These are phyloP conservation scores for Leccinum subgranulosum DNA, from an alignment of 768 basidiomycete species.

Conservation along the genomic window DNA sequence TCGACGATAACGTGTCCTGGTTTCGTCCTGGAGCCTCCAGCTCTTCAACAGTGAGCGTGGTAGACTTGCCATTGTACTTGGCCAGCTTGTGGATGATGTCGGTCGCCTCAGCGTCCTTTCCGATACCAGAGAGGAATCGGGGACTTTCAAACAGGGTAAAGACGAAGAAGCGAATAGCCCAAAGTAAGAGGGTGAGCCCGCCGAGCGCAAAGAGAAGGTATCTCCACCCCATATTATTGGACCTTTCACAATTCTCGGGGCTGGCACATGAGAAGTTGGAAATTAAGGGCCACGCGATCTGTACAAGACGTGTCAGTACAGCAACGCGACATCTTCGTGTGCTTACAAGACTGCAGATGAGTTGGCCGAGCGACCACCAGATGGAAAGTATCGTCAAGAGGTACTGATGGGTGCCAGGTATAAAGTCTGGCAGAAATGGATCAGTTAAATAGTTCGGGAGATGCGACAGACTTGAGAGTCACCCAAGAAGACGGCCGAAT, in stretches of 20 bases:
- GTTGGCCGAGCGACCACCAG: constrained; percentile 59
- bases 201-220: constrained; percentile 56
- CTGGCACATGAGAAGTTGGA: constrained; percentile 50
- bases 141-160: constrained; percentile 58
- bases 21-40: constrained; percentile 34
- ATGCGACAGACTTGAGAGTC: not conserved
- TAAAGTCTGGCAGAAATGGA: constrained; percentile 38
- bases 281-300: constrained; percentile 62
- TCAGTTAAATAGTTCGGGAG: not conserved
- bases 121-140: constrained; percentile 53
- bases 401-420: constrained; percentile 55
- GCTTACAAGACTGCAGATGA: constrained; percentile 45
- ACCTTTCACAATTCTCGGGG: constrained; percentile 34
- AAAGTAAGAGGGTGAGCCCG: constrained; percentile 50
- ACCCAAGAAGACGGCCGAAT: constrained; percentile 52
- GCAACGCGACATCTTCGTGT: not conserved
- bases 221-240: constrained; percentile 63
- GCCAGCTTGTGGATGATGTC: constrained; percentile 48
- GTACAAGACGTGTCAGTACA: not conserved
- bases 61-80: constrained; percentile 44
- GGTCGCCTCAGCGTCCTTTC: constrained; percentile 50
- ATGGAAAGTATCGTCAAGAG: constrained; percentile 54
- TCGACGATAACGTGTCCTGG: constrained; percentile 6
- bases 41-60: constrained; percentile 42
- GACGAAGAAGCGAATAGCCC: constrained; percentile 48